Evolutionary conservation across 768 basidiomycete species (phyloP).

Genomic region (Termitomyces sp.): DNA sequence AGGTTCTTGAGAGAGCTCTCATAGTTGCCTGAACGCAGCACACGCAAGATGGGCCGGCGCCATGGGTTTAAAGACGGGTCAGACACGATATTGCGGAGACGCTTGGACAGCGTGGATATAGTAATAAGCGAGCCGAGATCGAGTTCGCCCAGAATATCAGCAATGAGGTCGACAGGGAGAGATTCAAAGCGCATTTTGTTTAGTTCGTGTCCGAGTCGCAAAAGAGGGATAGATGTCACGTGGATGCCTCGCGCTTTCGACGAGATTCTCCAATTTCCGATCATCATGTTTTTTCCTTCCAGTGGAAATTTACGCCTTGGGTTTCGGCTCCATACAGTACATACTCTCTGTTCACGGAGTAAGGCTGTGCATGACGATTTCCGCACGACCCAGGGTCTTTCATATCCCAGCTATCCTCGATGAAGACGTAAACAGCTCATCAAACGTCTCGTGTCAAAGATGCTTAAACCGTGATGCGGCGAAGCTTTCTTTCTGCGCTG

Average conservation of each 20-base stretch:
- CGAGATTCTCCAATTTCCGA: conserved; percentile 1
- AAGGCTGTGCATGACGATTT: not conserved
- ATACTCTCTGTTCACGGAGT: not conserved
- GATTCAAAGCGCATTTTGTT: conserved; percentile 33
- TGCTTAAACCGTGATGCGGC: not conserved
- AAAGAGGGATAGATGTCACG: not conserved
- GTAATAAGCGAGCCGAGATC: conserved; percentile 55
- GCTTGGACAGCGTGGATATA: conserved; percentile 55
- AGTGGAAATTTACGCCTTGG: not conserved
- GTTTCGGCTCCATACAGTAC: not conserved
- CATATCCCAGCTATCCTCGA: not conserved
- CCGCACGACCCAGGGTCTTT: not conserved
- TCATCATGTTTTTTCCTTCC: not conserved
- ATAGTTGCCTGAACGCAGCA: conserved; percentile 40
- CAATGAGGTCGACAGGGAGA: conserved; percentile 75
- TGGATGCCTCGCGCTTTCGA: not conserved
- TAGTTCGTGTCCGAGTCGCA: not conserved
- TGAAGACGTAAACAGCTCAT: conserved; percentile 1
- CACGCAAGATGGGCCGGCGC: conserved; percentile 63
- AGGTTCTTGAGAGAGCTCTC: conserved; percentile 51
- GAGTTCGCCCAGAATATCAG: conserved; percentile 64
- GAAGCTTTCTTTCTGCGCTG: not conserved
- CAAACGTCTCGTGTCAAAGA: not conserved
- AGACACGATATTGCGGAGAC: conserved; percentile 51
- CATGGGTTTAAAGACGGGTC: conserved; percentile 70